Conservation (phyloP, 2,329 filamentous ascomycete genomes). For the Monosporascus cannonballus region DNA sequence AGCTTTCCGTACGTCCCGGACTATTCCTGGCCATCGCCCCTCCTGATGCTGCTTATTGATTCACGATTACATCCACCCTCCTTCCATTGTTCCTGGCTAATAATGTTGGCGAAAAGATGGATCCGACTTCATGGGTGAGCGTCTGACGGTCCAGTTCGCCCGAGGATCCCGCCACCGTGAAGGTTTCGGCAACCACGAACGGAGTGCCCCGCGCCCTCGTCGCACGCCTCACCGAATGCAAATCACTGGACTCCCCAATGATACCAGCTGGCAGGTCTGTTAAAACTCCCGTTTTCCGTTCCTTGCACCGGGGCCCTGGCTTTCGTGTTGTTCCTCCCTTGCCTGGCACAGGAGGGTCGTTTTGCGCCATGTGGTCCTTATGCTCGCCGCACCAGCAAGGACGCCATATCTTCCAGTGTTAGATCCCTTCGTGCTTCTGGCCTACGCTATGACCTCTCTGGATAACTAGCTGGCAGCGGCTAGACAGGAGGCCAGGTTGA, state of each 20-base stretch:
- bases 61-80: neutral
- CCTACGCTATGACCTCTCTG: slow-evolving; percentile 15
- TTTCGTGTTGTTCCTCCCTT: slow-evolving; percentile 18
- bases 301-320: slow-evolving; percentile 30
- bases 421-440: slow-evolving; percentile 18
- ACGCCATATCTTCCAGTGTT: slow-evolving; percentile 16
- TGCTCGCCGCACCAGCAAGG: slow-evolving; percentile 19
- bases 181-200: slow-evolving; percentile 47
- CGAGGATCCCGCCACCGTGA: slow-evolving; percentile 65
- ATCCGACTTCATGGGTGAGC: slow-evolving; percentile 95
- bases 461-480: slow-evolving; percentile 19
- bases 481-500: slow-evolving; percentile 24
- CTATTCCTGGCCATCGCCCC: slow-evolving; percentile 27
- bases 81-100: slow-evolving; percentile 30
- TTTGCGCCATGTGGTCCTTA: slow-evolving; percentile 19
- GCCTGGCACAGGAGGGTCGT: slow-evolving; percentile 18
- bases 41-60: slow-evolving; percentile 15
- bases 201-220: slow-evolving; percentile 67
- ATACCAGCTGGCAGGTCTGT: slow-evolving; percentile 99
- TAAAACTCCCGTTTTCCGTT: slow-evolving; percentile 48
- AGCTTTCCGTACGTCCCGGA: slow-evolving; percentile 56
- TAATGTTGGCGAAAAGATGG: slow-evolving; percentile 61
- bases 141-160: slow-evolving; percentile 96
- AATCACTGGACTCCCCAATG: slow-evolving; percentile 90
- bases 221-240: slow-evolving; percentile 96